These are phyloP conservation scores for Fusarium citri DNA, from an alignment of 2,329 filamentous ascomycete species.

Conservation along the genomic window DNA sequence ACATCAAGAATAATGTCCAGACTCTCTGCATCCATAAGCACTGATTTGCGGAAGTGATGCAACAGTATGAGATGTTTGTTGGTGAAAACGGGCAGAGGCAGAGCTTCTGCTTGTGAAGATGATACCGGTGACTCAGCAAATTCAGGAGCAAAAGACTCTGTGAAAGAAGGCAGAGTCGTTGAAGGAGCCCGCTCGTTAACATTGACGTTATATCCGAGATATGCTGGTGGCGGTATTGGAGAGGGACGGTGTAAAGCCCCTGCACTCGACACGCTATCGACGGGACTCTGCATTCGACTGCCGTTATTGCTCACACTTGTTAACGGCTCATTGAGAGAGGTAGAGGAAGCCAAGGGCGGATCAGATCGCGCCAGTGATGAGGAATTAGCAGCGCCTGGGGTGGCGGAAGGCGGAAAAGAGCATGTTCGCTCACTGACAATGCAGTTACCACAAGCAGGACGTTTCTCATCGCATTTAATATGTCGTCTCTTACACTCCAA, in stretches of 20 bases:
- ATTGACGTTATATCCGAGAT: conserved; percentile 11
- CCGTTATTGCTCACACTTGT: background rate
- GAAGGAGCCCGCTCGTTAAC: conserved; percentile 18
- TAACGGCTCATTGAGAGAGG: conserved; percentile 4
- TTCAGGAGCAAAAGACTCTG: conserved; percentile 27
- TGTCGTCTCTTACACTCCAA: conserved; percentile 56
- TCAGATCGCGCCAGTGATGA: conserved; percentile 21
- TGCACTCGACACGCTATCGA: conserved; percentile 37
- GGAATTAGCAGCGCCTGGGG: conserved; percentile 15
- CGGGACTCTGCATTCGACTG: conserved; percentile 40
- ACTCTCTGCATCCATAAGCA: conserved; percentile 41
- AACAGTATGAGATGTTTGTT: conserved; percentile 56
- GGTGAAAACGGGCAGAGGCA: conserved; percentile 47
- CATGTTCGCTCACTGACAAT: conserved; percentile 52
- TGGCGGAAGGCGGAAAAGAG: conserved; percentile 46
- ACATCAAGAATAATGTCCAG: conserved; percentile 47
- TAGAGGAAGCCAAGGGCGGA: background rate
- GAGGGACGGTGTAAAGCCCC: conserved; percentile 18
- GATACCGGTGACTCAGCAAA: conserved; percentile 29
- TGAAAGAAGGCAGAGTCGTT: conserved; percentile 41
- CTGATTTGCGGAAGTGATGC: conserved; percentile 50
- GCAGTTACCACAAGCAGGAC: conserved; percentile 56
- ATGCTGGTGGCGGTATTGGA: conserved; percentile 31
- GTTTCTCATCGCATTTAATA: conserved; percentile 58
- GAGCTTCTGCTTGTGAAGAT: conserved; percentile 17